phyloP scores from a whole-genome alignment of 2,329 filamentous ascomycete species.

The Cercospora brassicicola region DNA sequence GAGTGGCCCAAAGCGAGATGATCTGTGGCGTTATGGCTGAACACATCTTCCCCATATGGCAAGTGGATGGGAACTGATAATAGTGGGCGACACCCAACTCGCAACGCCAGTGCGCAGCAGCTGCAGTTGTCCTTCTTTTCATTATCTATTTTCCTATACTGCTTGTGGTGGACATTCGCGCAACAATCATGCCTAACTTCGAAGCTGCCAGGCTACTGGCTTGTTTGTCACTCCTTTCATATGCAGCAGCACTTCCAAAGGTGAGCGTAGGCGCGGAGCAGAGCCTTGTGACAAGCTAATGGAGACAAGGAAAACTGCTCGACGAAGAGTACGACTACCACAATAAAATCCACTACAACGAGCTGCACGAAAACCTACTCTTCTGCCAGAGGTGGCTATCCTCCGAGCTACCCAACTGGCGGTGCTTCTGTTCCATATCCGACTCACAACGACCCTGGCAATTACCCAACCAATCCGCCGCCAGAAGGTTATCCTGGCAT shows the following conservation, averaged over 20 bases:
- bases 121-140: neutral
- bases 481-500: neutral
- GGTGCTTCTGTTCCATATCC: neutral
- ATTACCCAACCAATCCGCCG: neutral
- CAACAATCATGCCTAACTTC: neutral
- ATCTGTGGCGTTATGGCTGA: slow-evolving; percentile 3
- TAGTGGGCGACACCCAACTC: neutral
- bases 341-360: neutral
- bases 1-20: slow-evolving; percentile 1
- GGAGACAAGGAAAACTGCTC: neutral
- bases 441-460: neutral
- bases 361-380: neutral
- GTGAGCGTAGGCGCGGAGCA: neutral
- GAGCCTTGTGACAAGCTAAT: neutral
- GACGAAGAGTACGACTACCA: neutral
- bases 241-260: neutral
- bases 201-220: neutral
- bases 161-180: neutral
- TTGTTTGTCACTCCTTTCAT: neutral
- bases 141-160: neutral
- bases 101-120: neutral
- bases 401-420: neutral
- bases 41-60: neutral
- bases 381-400: neutral
- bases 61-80: neutral